Conservation (phyloP, 257 asterid genomes). For the Echites panduratus region DNA sequence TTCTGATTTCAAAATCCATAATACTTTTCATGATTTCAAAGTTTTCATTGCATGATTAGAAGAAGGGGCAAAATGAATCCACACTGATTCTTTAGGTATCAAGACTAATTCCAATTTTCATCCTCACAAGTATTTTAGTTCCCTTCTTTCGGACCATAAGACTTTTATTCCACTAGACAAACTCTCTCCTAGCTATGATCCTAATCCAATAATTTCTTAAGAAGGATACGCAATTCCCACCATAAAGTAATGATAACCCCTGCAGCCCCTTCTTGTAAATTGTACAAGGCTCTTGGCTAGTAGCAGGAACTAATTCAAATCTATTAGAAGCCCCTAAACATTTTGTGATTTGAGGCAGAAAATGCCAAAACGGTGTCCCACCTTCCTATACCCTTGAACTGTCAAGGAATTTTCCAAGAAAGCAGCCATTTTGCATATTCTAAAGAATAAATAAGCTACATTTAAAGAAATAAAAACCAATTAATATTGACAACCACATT, state of each 20-base stretch:
- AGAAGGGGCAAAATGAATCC: background rate
- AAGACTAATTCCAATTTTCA: background rate
- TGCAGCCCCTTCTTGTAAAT: background rate
- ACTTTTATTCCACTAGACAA: background rate
- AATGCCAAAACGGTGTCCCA: background rate
- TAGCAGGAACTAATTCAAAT: background rate
- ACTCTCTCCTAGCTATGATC: background rate
- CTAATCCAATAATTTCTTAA: background rate
- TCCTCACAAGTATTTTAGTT: background rate
- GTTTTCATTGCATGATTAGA: background rate
- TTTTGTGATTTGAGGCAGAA: background rate
- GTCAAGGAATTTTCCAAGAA: background rate
- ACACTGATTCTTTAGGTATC: background rate
- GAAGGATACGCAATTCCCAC: background rate
- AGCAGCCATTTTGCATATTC: background rate
- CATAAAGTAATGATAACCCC: background rate
- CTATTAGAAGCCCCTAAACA: background rate
- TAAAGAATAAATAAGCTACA: background rate
- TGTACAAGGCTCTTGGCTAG: background rate
- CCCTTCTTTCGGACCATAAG: background rate
- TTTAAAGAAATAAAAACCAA: background rate
- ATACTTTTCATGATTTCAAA: background rate
- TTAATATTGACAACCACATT: background rate
- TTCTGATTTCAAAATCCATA: too few relatives aligned
- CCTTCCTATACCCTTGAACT: background rate